phyloP scores from a whole-genome alignment of 116 monocot genomes.

The Thalassia testudinum region DNA sequence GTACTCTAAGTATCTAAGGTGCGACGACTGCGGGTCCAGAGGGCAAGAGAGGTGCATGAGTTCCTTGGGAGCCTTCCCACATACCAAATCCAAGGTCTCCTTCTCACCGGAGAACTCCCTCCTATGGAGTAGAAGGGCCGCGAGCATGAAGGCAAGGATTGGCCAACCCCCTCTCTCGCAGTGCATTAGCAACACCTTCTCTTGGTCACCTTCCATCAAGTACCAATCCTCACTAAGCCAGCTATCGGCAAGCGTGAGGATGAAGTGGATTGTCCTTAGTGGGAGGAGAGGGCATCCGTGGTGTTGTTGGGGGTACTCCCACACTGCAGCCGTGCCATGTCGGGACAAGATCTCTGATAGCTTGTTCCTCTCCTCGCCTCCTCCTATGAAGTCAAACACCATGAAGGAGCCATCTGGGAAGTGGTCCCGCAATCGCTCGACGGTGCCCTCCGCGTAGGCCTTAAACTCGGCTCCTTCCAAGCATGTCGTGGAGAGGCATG shows the following conservation, averaged over 20 bases:
- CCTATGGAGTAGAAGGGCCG: conserved; percentile 60
- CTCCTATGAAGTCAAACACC: conserved; percentile 73
- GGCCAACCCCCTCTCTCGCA: conserved; percentile 85
- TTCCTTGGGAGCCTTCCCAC: conserved; percentile 63
- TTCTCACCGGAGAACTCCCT: conserved; percentile 54
- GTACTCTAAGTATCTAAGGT: conserved; percentile 81
- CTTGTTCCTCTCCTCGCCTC: conserved; percentile 41
- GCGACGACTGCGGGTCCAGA: conserved; percentile 70
- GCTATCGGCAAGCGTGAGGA: conserved; percentile 66
- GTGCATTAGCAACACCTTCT: conserved; percentile 65
- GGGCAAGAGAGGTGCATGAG: conserved; percentile 62
- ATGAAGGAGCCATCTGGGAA: conserved; percentile 55
- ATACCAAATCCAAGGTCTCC: conserved; percentile 75
- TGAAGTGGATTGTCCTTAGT: conserved; percentile 72
- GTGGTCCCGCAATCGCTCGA: conserved; percentile 47
- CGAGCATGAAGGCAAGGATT: conserved; percentile 76
- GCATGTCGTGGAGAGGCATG: conserved; percentile 56
- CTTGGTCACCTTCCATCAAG: too few relatives aligned
- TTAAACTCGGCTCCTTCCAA: conserved; percentile 43
- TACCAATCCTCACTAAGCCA: conserved; percentile 68
- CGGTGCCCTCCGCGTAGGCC: conserved; percentile 35
- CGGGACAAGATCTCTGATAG: conserved; percentile 36
- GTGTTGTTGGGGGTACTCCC: conserved; percentile 74
- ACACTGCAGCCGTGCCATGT: conserved; percentile 63
- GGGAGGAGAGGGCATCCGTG: conserved; percentile 79